Evolutionary conservation across 176 grass and related monocot genomes (phyloP).

Genomic region (Phyllostachys edulis): DNA sequence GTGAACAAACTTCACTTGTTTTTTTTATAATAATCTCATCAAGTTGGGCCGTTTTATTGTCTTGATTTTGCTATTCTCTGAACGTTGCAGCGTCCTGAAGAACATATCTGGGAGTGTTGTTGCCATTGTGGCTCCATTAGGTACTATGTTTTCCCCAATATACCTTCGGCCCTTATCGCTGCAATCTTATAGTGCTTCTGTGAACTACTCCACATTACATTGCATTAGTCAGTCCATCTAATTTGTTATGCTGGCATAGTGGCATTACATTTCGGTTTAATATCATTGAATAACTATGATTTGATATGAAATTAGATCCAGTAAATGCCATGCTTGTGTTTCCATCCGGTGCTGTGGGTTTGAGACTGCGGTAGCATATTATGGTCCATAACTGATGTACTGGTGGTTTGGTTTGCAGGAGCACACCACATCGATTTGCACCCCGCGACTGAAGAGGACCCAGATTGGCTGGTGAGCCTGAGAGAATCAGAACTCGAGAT

Average conservation of each 20-base stretch:
- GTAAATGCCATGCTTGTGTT: no score
- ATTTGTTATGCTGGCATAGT: not conserved
- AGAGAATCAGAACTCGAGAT: conserved; percentile 75
- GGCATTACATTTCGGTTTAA: not conserved
- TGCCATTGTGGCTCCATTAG: conserved; percentile 80
- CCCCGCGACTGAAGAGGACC: conserved; percentile 59
- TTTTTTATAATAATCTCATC: not conserved
- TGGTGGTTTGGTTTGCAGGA: conserved; percentile 43
- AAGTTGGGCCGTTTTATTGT: conserved; percentile 17
- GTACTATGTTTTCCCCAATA: conserved; percentile 43
- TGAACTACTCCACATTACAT: not conserved
- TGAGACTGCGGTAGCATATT: no score
- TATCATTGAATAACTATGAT: not conserved
- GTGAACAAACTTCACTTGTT: conserved; percentile 44
- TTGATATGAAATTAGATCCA: no score
- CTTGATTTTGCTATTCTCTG: conserved; percentile 34
- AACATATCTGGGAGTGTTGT: conserved; percentile 84
- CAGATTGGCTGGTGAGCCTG: conserved; percentile 72
- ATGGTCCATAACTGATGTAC: not conserved
- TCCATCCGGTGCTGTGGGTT: no score
- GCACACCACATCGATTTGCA: conserved; percentile 87
- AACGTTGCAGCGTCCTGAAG: conserved; percentile 66
- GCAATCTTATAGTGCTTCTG: not conserved
- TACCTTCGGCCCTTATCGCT: not conserved
- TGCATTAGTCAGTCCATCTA: not conserved